These are phyloP conservation scores for Metschnikowia corniflorae DNA, from an alignment of 805 yeast species.

Conservation along the genomic window DNA sequence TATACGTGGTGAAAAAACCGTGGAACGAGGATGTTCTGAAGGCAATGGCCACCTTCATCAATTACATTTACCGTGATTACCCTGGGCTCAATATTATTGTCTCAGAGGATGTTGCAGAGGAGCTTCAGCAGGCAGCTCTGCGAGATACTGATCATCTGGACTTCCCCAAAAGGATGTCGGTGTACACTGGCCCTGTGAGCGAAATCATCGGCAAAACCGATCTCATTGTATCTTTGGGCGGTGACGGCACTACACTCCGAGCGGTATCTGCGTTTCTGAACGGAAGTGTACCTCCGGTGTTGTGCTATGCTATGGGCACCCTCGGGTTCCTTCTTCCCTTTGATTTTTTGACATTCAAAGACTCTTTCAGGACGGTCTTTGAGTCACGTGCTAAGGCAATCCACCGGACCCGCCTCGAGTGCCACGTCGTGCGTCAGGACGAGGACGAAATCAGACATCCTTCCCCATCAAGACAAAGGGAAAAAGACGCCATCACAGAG, in stretches of 20 bases:
- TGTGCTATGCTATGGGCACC: constrained; percentile 87
- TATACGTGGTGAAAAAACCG: constrained; percentile 82
- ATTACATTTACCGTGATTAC: constrained; percentile 56
- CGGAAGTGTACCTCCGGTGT: constrained; percentile 78
- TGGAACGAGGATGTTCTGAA: constrained; percentile 60
- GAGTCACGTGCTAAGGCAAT: constrained; percentile 67
- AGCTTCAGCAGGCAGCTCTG: constrained; percentile 37
- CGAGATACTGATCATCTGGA: neutral
- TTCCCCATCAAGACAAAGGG: constrained; percentile 3
- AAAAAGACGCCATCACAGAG: constrained; percentile 14
- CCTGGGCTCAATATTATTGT: constrained; percentile 78
- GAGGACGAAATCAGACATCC: constrained; percentile 4
- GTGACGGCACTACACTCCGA: constrained; percentile 89
- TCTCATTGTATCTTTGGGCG: constrained; percentile 84
- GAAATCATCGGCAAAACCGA: constrained; percentile 70
- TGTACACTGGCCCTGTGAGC: constrained; percentile 56
- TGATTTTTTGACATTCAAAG: constrained; percentile 59
- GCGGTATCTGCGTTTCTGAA: constrained; percentile 78
- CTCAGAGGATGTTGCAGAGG: constrained; percentile 69
- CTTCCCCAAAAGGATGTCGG: constrained; percentile 2
- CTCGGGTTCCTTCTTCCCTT: constrained; percentile 87
- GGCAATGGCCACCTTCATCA: constrained; percentile 65
- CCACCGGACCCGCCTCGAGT: constrained; percentile 74
- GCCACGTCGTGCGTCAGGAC: constrained; percentile 51
- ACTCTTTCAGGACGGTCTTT: constrained; percentile 64